A percentile compares a stretch with the other conserved stretches of the same genome.
phyloP scores from a whole-genome alignment of 345 rosid species.

The Rhodamnia argentea region DNA sequence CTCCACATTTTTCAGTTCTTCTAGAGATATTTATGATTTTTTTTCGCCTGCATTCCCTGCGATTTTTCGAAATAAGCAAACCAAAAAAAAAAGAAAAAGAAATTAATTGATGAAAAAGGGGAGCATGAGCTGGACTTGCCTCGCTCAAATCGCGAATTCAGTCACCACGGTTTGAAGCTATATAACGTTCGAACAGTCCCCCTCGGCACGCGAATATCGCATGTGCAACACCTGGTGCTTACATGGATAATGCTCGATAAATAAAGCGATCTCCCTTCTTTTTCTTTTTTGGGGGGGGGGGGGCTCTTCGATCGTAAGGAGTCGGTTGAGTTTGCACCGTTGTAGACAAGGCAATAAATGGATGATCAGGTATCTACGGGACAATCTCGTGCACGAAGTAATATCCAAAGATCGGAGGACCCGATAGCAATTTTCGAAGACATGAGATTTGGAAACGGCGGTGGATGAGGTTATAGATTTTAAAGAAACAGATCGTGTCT shows the following conservation, averaged over 20 bases:
- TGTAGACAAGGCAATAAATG: not conserved
- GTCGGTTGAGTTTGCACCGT: not conserved
- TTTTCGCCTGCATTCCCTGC: not conserved
- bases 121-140: not conserved
- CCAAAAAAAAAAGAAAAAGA: not conserved
- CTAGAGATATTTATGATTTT: not conserved
- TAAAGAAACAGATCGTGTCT: not conserved
- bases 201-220: not conserved
- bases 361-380: not conserved
- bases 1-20: not conserved
- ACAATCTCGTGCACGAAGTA: not conserved
- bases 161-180: not conserved
- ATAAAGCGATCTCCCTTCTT: not conserved
- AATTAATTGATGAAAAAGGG: not conserved
- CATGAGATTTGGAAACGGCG: not conserved
- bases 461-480: not conserved
- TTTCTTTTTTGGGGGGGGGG: fast-evolving
- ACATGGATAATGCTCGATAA: not conserved
- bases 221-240: not conserved
- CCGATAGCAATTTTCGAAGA: not conserved
- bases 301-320: not conserved
- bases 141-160: not conserved
- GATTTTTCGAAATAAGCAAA: not conserved
- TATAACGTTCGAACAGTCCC: not conserved
- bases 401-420: not conserved